These are phyloP conservation scores for Clavaria fumosa DNA, from an alignment of 768 basidiomycete species.

Conservation along the genomic window DNA sequence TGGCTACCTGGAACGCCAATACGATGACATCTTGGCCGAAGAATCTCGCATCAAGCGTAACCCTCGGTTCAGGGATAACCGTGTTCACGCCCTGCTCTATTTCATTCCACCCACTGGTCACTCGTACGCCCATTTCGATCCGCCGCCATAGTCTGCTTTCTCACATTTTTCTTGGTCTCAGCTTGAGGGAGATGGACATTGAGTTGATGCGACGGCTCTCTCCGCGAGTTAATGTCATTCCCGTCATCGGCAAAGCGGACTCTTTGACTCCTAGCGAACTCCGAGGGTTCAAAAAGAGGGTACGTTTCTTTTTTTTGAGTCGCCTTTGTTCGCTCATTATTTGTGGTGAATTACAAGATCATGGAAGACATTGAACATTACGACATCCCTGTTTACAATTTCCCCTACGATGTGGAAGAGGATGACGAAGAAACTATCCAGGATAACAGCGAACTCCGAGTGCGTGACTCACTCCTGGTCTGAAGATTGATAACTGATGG, in stretches of 20 bases:
- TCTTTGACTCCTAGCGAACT: conserved; percentile 88
- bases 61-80: conserved; percentile 96
- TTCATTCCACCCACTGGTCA: conserved; percentile 99
- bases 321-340: background rate
- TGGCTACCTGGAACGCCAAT: conserved; percentile 93
- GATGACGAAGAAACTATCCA: conserved; percentile 98
- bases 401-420: conserved; percentile 98
- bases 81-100: conserved; percentile 91
- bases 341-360: conserved; percentile 35
- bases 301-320: conserved; percentile 18
- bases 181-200: conserved; percentile 95
- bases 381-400: conserved; percentile 97
- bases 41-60: conserved; percentile 99
- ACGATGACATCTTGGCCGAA: conserved; percentile 96
- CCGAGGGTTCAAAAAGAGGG: conserved; percentile 89
- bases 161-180: conserved; percentile 15
- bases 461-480: conserved; percentile 20
- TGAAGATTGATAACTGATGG: conserved; percentile 4
- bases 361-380: conserved; percentile 99
- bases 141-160: too few species aligned
- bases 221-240: conserved; percentile 96
- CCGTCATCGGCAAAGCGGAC: conserved; percentile 94
- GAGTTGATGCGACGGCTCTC: conserved; percentile 97
- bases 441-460: conserved; percentile 92
- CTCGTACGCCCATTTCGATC: conserved; percentile 43